A percentile compares a stretch with the other conserved stretches of the same genome.
These are phyloP conservation scores for Neonectria magnoliae DNA, from an alignment of 2,329 filamentous ascomycete genomes.

Conservation along the genomic window DNA sequence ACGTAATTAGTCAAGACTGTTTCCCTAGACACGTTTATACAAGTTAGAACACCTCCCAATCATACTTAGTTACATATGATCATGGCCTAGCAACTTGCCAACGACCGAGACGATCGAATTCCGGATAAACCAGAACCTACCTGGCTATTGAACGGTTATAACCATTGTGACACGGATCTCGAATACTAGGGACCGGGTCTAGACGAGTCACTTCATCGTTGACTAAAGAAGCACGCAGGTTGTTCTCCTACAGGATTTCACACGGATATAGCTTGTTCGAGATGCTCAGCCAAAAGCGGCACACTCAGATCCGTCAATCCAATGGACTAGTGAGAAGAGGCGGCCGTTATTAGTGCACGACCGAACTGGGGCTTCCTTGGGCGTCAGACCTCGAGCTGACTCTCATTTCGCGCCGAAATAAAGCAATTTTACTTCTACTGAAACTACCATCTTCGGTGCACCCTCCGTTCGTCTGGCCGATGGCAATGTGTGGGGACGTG, in stretches of 20 bases:
- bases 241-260: not conserved
- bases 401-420: constrained; percentile 37
- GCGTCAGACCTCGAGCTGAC: constrained; percentile 31
- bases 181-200: not conserved
- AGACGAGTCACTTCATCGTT: not conserved
- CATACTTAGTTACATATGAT: not conserved
- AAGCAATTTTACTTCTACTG: constrained; percentile 37
- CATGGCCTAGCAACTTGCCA: not conserved
- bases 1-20: not conserved
- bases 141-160: not conserved
- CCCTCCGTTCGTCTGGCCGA: not conserved
- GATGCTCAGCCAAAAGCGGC: constrained; percentile 2
- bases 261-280: constrained; percentile 5
- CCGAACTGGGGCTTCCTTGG: constrained; percentile 11
- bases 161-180: not conserved
- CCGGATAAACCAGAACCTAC: not conserved
- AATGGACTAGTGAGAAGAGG: constrained; percentile 11
- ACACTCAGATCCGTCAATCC: constrained; percentile 10
- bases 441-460: constrained; percentile 23
- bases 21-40: not conserved
- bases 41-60: not conserved
- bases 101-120: not conserved
- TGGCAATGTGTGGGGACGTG: constrained; percentile 25
- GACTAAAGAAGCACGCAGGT: not conserved
- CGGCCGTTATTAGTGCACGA: not conserved